Conservation (phyloP, 2,329 filamentous ascomycete species). For the Raffaelea arxii region DNA sequence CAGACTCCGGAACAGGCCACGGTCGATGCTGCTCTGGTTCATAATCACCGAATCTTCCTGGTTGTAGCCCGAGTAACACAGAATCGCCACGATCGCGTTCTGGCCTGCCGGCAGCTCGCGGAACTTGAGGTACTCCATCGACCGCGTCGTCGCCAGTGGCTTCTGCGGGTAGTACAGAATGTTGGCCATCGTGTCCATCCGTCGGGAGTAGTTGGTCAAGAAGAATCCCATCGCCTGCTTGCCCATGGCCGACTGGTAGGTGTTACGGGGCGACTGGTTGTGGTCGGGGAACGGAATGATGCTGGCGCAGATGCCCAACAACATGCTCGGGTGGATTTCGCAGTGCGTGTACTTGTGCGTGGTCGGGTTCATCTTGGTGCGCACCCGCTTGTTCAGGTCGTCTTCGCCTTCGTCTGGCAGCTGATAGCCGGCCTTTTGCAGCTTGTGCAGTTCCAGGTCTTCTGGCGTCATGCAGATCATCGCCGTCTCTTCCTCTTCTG, state of each 20-base stretch:
- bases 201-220: conserved; percentile 89
- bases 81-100: conserved; percentile 96
- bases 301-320: conserved; percentile 93
- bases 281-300: conserved; percentile 99
- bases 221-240: conserved; percentile 99
- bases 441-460: conserved; percentile 71
- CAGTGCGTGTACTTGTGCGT: conserved; percentile 96
- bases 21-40: conserved; percentile 99
- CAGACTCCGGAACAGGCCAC: conserved; percentile 90
- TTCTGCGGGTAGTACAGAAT: conserved; percentile 99
- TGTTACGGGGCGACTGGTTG: conserved; percentile 98
- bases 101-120: conserved; percentile 92
- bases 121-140: conserved; percentile 99
- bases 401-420: conserved; percentile 44
- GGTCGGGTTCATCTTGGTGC: conserved; percentile 75
- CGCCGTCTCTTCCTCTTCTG: conserved; percentile 94
- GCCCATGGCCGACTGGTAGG: conserved; percentile 98
- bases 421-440: conserved; percentile 39
- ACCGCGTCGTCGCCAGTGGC: conserved; percentile 86
- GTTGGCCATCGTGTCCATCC: conserved; percentile 99
- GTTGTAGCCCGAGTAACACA: conserved; percentile 97
- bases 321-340: conserved; percentile 99
- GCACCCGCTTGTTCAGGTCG: conserved; percentile 73
- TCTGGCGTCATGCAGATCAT: conserved; percentile 99
- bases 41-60: conserved; percentile 99